These are phyloP conservation scores for Reutealis trisperma DNA, from an alignment of 345 rosid genomes.

Conservation along the genomic window DNA sequence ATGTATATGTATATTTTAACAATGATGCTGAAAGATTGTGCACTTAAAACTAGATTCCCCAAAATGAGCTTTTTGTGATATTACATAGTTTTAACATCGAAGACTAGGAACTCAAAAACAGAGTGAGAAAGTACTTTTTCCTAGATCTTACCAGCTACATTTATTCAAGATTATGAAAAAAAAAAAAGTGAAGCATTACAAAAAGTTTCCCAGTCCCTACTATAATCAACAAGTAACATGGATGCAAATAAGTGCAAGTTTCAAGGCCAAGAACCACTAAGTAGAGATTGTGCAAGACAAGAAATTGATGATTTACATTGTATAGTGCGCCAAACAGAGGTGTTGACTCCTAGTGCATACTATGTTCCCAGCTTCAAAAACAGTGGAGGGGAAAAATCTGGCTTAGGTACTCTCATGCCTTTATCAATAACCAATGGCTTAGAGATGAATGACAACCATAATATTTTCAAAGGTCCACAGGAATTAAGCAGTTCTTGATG, in stretches of 20 bases:
- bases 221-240: too few relatives aligned
- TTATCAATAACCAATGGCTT: background rate
- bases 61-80: background rate
- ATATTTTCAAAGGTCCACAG: background rate
- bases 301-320: background rate
- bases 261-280: background rate
- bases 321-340: background rate
- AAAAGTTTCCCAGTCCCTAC: too few relatives aligned
- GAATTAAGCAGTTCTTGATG: background rate
- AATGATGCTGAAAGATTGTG: background rate
- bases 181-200: too few relatives aligned
- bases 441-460: background rate
- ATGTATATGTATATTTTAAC: background rate
- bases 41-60: background rate
- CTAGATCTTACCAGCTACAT: background rate
- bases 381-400: background rate
- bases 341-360: background rate
- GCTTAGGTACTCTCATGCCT: background rate
- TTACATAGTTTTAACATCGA: background rate
- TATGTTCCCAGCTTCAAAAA: background rate
- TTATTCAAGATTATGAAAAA: background rate
- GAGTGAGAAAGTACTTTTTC: background rate
- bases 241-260: too few relatives aligned
- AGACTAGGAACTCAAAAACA: background rate
- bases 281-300: background rate